These are phyloP conservation scores for Phytophthora idaei DNA, from an alignment of 352 stramenopile genomes.

Conservation along the genomic window DNA sequence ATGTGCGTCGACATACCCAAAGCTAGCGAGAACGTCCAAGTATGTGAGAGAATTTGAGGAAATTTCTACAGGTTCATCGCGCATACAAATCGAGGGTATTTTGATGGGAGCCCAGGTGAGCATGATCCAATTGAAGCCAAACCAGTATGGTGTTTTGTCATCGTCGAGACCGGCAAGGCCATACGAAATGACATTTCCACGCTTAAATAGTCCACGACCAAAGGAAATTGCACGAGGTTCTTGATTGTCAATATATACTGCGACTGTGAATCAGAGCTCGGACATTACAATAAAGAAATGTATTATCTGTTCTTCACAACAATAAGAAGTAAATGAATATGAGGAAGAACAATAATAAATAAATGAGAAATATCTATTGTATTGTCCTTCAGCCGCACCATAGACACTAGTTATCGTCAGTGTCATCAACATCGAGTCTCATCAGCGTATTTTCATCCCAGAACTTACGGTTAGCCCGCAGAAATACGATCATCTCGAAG, in stretches of 20 bases:
- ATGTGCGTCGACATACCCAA: constrained; percentile 4
- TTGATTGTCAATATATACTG: background rate
- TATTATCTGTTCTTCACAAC: too few species aligned
- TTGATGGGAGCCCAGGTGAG: background rate
- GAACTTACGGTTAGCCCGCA: too few species aligned
- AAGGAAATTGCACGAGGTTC: background rate
- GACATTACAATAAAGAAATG: too few species aligned
- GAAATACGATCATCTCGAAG: too few species aligned
- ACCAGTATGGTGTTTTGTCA: background rate
- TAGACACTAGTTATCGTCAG: too few species aligned
- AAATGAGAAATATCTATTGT: too few species aligned
- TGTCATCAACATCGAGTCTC: too few species aligned
- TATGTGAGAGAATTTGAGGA: background rate
- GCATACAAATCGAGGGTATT: background rate
- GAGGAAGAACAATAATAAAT: too few species aligned
- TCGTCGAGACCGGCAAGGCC: background rate
- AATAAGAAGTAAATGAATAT: too few species aligned
- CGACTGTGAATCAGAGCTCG: background rate
- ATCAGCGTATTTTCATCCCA: too few species aligned
- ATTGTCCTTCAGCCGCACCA: too few species aligned
- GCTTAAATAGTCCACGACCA: constrained; percentile 2
- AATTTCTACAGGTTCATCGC: background rate
- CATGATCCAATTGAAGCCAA: background rate
- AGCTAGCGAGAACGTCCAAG: background rate
- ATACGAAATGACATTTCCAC: constrained; percentile 6